These are phyloP conservation scores for Amaranthus cruentus DNA, from an alignment of 148 eudicot species.

Conservation along the genomic window DNA sequence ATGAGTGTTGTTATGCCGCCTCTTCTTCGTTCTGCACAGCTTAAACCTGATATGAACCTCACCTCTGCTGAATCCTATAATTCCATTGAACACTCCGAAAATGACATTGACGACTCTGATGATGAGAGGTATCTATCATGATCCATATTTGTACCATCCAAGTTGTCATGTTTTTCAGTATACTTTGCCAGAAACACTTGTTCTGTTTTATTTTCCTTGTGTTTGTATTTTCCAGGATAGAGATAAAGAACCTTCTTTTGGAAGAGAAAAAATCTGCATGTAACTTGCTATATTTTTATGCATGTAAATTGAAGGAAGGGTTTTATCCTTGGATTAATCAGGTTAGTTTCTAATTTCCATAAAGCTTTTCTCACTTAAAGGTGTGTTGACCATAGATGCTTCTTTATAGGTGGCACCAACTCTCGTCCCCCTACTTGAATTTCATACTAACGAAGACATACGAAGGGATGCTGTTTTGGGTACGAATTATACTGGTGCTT, in stretches of 20 bases:
- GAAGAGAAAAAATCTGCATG: slow-evolving; percentile 99
- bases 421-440: slow-evolving; percentile 86
- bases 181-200: background rate
- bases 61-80: slow-evolving; percentile 87
- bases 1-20: slow-evolving; percentile 98
- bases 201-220: background rate
- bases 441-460: slow-evolving; percentile 96
- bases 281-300: slow-evolving; percentile 96
- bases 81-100: slow-evolving; percentile 42
- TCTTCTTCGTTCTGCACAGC: slow-evolving; percentile 90
- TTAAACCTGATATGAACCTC: slow-evolving; percentile 93
- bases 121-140: slow-evolving; percentile 65
- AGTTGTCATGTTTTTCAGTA: background rate
- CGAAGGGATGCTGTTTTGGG: slow-evolving; percentile 96
- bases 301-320: slow-evolving; percentile 96
- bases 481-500: slow-evolving; percentile 19
- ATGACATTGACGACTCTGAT: slow-evolving; percentile 50
- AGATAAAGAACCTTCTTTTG: slow-evolving; percentile 87
- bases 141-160: background rate
- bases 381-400: background rate
- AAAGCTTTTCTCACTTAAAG: background rate
- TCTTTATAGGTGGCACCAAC: slow-evolving; percentile 78
- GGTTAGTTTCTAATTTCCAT: slow-evolving; percentile 39
- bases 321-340: slow-evolving; percentile 99
- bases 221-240: slow-evolving; percentile 45